Base-by-base conservation (phyloP, 73 alveolate species). In the Paraurostyla sp. region DNA sequence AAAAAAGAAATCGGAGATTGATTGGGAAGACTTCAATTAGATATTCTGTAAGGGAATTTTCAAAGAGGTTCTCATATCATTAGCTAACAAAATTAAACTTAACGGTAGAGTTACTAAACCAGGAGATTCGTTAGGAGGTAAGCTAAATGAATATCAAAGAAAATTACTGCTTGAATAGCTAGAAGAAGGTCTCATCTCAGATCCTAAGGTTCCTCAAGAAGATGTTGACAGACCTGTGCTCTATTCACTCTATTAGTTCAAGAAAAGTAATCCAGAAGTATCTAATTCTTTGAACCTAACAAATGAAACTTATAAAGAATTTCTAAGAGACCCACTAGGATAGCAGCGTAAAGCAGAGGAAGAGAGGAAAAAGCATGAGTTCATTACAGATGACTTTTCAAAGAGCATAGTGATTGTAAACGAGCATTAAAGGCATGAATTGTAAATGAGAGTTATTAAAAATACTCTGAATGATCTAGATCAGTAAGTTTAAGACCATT, bases 11-110 rank as follows among this genome's bases (percentile, higher is more conserved):
- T 6, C 16, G 15, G 60, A 52, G 52, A 52, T 78, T 35, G 89
- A 78, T 51, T 78, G 78, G 89, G 89, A 78, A 32, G 89, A 78
- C 62, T 78, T 78, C 40, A 78, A 50, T 27, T 38, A 52, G 33
- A 49, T 78, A 0, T 78, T 78, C 45, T 52, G 76, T 35, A 78
- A 54, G 29, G 89, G 78, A 0, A 78, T 78, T 6, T 78, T 78
- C 46, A 50, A 52, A 20, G 89, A 78, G 32, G 76, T 78, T 9
- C 78, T 78, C 78, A 78, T 54, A 13, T 0, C 62, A 0, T 27
- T 78, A 29, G 89, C 89, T 20, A 78, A 40, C 29, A 78, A 49
- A 29, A 50, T 78, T 7, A 78, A 78, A 51, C 15, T 46, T 23
- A 32, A 2, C 9, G 27, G 43, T 51, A 27, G 22, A 50, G 40